Base-by-base conservation (phyloP, 2,329 filamentous ascomycete species). In the Teratosphaeria gauchensis region DNA sequence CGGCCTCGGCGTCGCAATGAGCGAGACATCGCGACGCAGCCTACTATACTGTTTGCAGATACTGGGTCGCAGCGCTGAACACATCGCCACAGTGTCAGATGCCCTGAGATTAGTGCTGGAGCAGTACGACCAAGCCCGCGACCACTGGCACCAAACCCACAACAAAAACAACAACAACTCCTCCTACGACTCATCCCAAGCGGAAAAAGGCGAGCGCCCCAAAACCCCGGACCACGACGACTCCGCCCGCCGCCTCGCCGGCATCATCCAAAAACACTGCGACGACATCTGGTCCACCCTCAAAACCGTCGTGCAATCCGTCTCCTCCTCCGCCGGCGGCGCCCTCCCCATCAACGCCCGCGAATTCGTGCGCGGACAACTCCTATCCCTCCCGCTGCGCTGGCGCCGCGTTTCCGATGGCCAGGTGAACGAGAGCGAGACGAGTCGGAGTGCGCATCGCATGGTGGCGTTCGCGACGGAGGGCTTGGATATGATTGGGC, bases 401-500 rank as follows among this genome's bases (percentile, higher is more conserved):
- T 96, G 92, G 78, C 85, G 85, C 62, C 75, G 90, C 16, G 90
- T 89, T 1, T 87, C 80, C 1, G 62, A 66, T 56, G 63, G 65
- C 58, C 62, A 68, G 33, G 68, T 57, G 11, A 63, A 60, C n/a
- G 69, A 66, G 16, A 71, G 69, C 32, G 78, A 80, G 51, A 80
- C 80, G 19, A 79, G 79, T 11, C 73, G 78, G 8, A 77, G 77
- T 56, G 91, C 90, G 0, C 87, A 91, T 65, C 82, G 88, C 48
- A 91, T 95, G 58, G 77, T 97, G 12, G 84, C 94, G 1, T 84
- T 97, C 56, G 92, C 92, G 6, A 88, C 88, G 68, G 92, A 97
- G 71, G 90, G 92, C 0, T 78, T 97, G 14, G 91, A 96, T 66
- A 96, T 97, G 87, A 91, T 97, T 81, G 83, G 85, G 0, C 91